Evolutionary conservation across 441 rosid genomes (phyloP), one percentile per base, ranked within the genome.

Genomic region (Dalechampia spathulata): DNA sequence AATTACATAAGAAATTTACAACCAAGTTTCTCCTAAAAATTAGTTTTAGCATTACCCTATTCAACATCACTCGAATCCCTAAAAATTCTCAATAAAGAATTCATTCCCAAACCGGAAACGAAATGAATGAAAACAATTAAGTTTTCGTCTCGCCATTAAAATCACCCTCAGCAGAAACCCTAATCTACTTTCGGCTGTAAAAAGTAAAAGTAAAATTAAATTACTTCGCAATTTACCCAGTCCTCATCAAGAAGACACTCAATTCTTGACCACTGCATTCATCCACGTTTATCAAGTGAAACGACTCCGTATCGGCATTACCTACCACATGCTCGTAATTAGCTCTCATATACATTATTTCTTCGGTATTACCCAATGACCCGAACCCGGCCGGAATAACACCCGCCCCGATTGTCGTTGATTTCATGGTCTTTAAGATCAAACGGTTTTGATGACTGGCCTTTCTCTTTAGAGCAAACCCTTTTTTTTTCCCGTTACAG

Each of bases 301-400:
- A 91, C 58, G 87, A 86, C 78, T 91, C 93, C 53, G 87, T 77
- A 67, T 91, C 78, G 28, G 82, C 77, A 58, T 75, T 68, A 1
- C 89, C 93, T 6, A 81, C 77, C 39, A 81, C 77, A 55, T 83
- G 96, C 69, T 88, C 95, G 41, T 81, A 88, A 61, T 78, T 83
- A 3, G 96, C 93, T 46, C 95, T 68, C 87, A 84, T 76, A 68
- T 86, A 84, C 86, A 79, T 83, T 21, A 91, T 67, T 63, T 84
- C 93, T 62, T 81, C 91, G 16, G 75, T 49, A n/a, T 52, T 52
- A 25, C 61, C 79, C 21, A 80, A 17, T 10, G 78, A 67, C 37
- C 79, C 80, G 14, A 67, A 37, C 6, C 81, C 71, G 30, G 76
- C 43, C 0, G 91, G 91, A 27, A 91, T 71, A 49, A 80, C 90